Base-by-base conservation (phyloP, 139 green algal species). In the Picochlorum sp. region DNA sequence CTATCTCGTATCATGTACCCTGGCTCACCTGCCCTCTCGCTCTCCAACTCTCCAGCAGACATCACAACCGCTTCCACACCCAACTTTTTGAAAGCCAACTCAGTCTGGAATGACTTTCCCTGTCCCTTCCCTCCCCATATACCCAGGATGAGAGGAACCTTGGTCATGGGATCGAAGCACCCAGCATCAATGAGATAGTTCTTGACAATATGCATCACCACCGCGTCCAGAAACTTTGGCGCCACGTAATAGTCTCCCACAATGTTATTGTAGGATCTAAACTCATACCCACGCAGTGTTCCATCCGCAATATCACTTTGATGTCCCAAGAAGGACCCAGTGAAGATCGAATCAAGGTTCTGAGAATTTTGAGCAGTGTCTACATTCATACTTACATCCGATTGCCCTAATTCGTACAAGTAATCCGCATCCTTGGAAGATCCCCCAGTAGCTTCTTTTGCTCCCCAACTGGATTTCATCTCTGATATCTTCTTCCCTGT, bases 11-110 rank as follows among this genome's bases (percentile, higher is more conserved):
- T 92, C 15, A 95, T 66, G 26, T 66, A 65, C 10, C 75, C 80
- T 2, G 81, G 73, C 9, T 61, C 72, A 15, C 81, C 81, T 2
- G 81, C 81, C 65, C 72, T 75, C 49, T 79, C 74, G 44, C 73
- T 47, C 62, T 83, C 77, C 30, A 83, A 75, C 68, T 83, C 77
- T 13, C 77, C 90, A 18, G 87, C 79, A 41, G 57, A 76, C 90
- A 96, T 95, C 23, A 96, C 76, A 7, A 96, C 80, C 0, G 89
- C 75, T 73, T 89, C 75, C 21, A 87, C 76, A 7, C 87, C 85
- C 58, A 96, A 69, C 74, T 95, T 89, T 74, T 93, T 95, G 76
- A 95, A 87, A n/a, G 76, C 75, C 32, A 96, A 83, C 76, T 95
- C 87, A 4, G 80, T 89, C 64, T 94, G 89, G 61, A 78, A 78